Evolutionary conservation across 345 rosid genomes (phyloP).

Genomic region (Melaleuca quinquenervia): DNA sequence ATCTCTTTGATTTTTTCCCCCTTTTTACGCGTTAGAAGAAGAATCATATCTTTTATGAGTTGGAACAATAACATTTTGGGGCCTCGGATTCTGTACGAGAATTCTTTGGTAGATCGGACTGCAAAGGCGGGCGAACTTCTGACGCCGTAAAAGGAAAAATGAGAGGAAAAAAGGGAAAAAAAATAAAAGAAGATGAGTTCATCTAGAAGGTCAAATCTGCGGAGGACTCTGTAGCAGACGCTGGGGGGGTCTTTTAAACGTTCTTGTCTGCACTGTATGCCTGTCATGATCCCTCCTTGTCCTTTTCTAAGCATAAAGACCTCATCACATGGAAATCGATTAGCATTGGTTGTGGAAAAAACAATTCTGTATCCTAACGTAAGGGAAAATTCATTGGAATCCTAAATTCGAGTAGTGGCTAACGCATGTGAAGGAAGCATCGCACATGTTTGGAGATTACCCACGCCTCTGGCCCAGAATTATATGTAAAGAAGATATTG

Average conservation of each 20-base stretch:
- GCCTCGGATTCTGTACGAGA: not conserved
- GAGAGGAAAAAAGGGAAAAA: not conserved
- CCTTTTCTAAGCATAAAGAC: not conserved
- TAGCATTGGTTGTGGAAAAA: not conserved
- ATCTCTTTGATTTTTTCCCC: not conserved
- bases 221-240: not conserved
- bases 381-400: not conserved
- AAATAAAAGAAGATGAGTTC: not conserved
- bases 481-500: not conserved
- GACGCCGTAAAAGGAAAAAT: not conserved
- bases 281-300: not conserved
- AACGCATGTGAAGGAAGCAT: not conserved
- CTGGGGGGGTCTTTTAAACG: not conserved
- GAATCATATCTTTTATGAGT: not conserved
- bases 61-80: not conserved
- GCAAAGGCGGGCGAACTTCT: not conserved
- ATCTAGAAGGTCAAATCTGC: slow-evolving; percentile 3
- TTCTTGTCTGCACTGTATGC: not conserved
- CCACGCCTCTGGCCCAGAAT: not conserved
- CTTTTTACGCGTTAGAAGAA: not conserved
- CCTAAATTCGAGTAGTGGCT: not conserved
- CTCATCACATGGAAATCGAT: not conserved
- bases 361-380: not conserved
- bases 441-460: not conserved
- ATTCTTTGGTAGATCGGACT: not conserved